Base-by-base conservation (phyloP, 768 basidiomycete species). In the Mycena amicta region DNA sequence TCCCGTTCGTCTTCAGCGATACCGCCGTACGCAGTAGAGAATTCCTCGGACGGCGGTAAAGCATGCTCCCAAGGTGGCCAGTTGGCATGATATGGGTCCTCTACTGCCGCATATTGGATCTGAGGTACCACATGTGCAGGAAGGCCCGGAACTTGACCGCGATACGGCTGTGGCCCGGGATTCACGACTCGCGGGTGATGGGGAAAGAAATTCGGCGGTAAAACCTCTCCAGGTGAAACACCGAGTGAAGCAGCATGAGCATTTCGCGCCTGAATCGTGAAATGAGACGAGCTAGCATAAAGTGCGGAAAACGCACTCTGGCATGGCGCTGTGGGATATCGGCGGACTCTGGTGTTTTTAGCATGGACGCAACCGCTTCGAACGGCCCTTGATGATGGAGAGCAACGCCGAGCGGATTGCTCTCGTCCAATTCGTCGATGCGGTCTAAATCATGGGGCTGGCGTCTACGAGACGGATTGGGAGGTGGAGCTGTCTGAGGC, bases 401-500 rank as follows among this genome's bases (percentile, higher is more conserved):
- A 18, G 77, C 71, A 6, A 78, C 59, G 3, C 90, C 90, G 57
- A 85, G 77, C 2, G 90, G 89, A 69, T 85, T 88, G 5, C 84
- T 83, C 68, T 90, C 88, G 68, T 92, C 91, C 30, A 92, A 72
- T 70, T 90, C 88, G 67, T 93, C 90, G 60, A 93, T 87, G 28
- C 80, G 78, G 73, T 92, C 90, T 52, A 92, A 77, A 55, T 77
- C 77, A 50, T 59, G 50, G 3, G 58, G 50, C 30, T 53, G 58
- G 30, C 22, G 55, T 5, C 51, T 39, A 25, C 55, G 51, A 28
- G 50, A 41, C 22, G 47, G 27, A 18, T 49, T 2, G 33, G 46
- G n/a, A 12, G 57, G 22, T 8, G 61, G 57, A 26, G 55, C 52
- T 0, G 61, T 63, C 2, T 57, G 57, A 30, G 61, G 49, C 27